Conservation (phyloP, 1,139 yeast species). For the Sugiyamaella castrensis region DNA sequence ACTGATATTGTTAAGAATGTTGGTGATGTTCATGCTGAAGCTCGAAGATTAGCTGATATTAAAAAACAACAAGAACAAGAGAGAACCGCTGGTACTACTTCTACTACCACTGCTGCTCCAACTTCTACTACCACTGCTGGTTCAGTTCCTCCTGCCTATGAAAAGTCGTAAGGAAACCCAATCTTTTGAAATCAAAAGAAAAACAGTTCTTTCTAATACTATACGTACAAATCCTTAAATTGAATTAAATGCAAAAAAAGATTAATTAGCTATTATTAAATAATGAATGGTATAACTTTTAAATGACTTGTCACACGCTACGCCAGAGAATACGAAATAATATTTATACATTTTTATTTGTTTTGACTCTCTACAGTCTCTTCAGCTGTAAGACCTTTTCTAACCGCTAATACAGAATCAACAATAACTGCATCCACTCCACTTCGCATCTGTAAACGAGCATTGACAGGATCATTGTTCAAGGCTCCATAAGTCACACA, state of each 20-base stretch:
- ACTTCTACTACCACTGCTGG: conserved; percentile 10
- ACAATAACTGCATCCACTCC: conserved; percentile 98
- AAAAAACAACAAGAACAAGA: conserved; percentile 38
- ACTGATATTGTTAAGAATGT: conserved; percentile 54
- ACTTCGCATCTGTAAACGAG: conserved; percentile 82
- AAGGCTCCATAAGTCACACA: conserved; percentile 88
- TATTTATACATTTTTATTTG: neutral
- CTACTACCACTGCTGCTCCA: conserved; percentile 7
- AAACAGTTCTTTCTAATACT: neutral
- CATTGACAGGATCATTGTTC: conserved; percentile 83
- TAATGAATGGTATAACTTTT: neutral
- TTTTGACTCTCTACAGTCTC: conserved; percentile 6
- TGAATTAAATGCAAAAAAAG: neutral
- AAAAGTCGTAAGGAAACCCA: conserved; percentile 14
- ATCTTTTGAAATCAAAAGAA: too few relatives aligned
- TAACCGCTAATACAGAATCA: conserved; percentile 87
- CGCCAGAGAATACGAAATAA: too few relatives aligned
- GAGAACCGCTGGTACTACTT: conserved; percentile 11
- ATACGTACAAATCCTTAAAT: neutral
- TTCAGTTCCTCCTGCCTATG: conserved; percentile 13
- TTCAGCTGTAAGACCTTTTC: conserved; percentile 61
- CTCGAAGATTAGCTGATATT: conserved; percentile 62
- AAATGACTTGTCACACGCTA: too few relatives aligned
- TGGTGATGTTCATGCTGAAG: conserved; percentile 67
- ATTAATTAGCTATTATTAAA: neutral